Percentiles rank a stretch among this genome's conserved stretches.
These are phyloP conservation scores for Aspergillus novoparasiticus DNA, from an alignment of 2,329 filamentous ascomycete species.

Conservation along the genomic window DNA sequence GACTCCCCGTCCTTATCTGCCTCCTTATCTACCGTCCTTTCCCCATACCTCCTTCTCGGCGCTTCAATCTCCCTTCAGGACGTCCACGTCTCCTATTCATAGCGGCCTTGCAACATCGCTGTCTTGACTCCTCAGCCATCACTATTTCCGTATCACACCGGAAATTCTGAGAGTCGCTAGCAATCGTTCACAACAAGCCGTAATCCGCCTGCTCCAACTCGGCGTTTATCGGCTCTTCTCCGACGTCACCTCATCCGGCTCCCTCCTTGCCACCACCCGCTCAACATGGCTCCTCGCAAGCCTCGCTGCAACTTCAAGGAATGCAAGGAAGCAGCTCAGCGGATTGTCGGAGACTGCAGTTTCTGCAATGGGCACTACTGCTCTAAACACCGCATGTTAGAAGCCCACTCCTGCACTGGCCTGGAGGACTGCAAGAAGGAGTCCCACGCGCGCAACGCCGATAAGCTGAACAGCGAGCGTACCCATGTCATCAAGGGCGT, in stretches of 20 bases:
- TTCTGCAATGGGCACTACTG: constrained; percentile 96
- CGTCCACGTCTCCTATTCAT: neutral
- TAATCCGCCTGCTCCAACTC: neutral
- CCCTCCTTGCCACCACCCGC: constrained; percentile 13
- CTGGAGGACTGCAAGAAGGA: constrained; percentile 98
- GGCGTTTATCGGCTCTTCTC: constrained; percentile 17
- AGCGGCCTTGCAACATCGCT: neutral
- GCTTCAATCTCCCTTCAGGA: neutral
- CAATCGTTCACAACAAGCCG: neutral
- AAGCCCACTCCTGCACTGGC: constrained; percentile 90
- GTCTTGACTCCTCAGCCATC: neutral
- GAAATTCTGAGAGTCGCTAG: neutral
- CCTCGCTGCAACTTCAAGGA: constrained; percentile 84
- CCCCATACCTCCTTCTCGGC: neutral
- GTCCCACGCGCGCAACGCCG: constrained; percentile 89
- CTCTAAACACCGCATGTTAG: constrained; percentile 88
- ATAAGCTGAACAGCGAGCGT: constrained; percentile 87
- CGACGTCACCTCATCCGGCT: constrained; percentile 14
- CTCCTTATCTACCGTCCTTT: constrained; percentile 9
- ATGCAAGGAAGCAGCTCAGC: constrained; percentile 84
- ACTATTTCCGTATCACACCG: neutral
- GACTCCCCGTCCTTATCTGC: constrained; percentile 8
- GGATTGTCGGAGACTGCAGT: constrained; percentile 92
- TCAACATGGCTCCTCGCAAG: constrained; percentile 54
- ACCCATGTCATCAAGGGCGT: constrained; percentile 93